These are phyloP conservation scores for Hyaloperonospora arabidopsidis DNA, from an alignment of 352 stramenopile species.

Conservation along the genomic window DNA sequence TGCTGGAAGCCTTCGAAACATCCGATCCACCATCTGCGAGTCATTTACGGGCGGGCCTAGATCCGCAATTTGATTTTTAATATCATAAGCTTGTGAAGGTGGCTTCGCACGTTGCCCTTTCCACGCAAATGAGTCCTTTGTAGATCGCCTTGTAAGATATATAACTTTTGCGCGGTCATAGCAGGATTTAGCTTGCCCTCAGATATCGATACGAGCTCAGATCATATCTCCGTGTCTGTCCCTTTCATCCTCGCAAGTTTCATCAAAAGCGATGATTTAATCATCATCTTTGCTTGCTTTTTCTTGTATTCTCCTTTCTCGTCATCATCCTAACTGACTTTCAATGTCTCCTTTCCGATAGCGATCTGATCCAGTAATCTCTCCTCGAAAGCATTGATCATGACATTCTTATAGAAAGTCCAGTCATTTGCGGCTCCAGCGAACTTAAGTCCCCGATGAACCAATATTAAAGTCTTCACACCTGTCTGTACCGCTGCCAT, in stretches of 20 bases:
- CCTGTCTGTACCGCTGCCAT: too few species aligned
- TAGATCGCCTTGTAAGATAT: slow-evolving; percentile 1
- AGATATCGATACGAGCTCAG: not conserved
- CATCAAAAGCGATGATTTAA: slow-evolving; percentile 9
- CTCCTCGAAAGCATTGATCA: slow-evolving; percentile 14
- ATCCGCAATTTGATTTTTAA: not conserved
- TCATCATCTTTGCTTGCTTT: slow-evolving; percentile 3
- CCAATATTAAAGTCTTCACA: too few species aligned
- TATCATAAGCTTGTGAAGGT: not conserved
- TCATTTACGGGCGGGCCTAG: not conserved
- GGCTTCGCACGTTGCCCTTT: not conserved
- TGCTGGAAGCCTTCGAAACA: too few species aligned
- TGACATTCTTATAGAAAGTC: slow-evolving; percentile 13
- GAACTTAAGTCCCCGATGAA: slow-evolving; percentile 2
- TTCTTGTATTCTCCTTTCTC: slow-evolving; percentile 13
- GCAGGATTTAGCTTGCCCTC: not conserved
- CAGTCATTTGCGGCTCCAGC: slow-evolving; percentile 12
- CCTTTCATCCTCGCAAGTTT: slow-evolving; percentile 5
- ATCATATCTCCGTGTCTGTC: slow-evolving; percentile 3
- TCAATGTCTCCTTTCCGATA: not conserved
- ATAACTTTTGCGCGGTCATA: slow-evolving; percentile 4
- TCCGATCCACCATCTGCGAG: too few species aligned
- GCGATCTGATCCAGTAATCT: slow-evolving; percentile 1
- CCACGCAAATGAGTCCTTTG: not conserved
- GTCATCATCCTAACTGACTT: not conserved